These are phyloP conservation scores for Ceratocystis eucalypticola DNA, from an alignment of 2,329 filamentous ascomycete genomes.

Conservation along the genomic window DNA sequence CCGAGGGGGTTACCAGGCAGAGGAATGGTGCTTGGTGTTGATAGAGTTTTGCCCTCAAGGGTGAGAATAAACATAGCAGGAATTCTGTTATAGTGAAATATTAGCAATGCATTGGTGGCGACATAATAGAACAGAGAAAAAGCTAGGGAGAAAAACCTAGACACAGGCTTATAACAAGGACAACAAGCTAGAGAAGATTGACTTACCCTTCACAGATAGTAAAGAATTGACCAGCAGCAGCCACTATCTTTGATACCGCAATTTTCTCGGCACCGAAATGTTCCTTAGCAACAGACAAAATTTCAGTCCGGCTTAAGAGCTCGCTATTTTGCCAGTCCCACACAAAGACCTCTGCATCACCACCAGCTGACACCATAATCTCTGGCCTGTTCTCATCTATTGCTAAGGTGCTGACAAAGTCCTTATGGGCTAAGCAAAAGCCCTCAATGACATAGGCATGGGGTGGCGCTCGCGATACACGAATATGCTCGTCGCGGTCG, in stretches of 20 bases:
- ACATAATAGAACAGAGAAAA: constrained; percentile 5
- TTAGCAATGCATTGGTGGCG: not conserved
- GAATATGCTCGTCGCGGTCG: constrained; percentile 61
- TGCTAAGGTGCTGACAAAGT: constrained; percentile 69
- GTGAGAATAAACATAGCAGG: constrained; percentile 54
- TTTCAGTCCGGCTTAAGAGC: constrained; percentile 40
- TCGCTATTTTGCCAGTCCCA: constrained; percentile 63
- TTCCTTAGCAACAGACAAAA: constrained; percentile 29
- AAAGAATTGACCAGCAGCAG: constrained; percentile 26
- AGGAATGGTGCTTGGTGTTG: constrained; percentile 28
- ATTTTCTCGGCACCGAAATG: constrained; percentile 24
- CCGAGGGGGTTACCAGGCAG: constrained; percentile 20
- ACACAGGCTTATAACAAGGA: not conserved
- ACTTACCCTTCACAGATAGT: constrained; percentile 35
- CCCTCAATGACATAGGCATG: constrained; percentile 80
- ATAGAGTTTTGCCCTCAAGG: constrained; percentile 43
- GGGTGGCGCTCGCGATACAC: constrained; percentile 65
- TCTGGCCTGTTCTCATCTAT: constrained; percentile 43
- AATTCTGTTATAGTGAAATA: constrained; percentile 29
- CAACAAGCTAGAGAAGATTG: not conserved
- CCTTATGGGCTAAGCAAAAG: constrained; percentile 76
- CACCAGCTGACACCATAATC: constrained; percentile 73
- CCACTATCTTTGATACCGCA: constrained; percentile 30
- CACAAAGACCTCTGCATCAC: constrained; percentile 61
- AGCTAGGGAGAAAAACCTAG: not conserved